A percentile compares a stretch with the other conserved stretches of the same genome.
Conservation (phyloP, 345 rosid species). For the Moringa oleifera region DNA sequence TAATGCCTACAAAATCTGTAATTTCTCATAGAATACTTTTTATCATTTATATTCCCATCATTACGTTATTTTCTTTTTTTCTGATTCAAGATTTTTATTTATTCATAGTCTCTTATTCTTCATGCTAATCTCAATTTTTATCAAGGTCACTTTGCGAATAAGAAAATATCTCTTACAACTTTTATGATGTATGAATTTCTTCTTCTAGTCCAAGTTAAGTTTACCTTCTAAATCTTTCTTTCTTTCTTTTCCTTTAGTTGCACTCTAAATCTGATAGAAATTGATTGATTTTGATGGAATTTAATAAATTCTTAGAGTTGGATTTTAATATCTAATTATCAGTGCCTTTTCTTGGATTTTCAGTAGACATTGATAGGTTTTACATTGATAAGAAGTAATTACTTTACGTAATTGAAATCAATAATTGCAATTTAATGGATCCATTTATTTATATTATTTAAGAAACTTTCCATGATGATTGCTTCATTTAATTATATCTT, state of each 20-base stretch:
- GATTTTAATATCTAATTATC: not conserved
- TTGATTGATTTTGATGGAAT: not conserved
- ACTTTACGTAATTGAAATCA: no score
- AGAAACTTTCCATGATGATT: not conserved
- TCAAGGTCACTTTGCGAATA: no score
- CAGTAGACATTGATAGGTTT: no score
- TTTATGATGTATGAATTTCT: not conserved
- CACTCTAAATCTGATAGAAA: not conserved
- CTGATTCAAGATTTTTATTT: slow-evolving; percentile 18
- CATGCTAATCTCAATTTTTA: not conserved
- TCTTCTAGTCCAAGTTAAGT: not conserved
- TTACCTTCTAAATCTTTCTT: not conserved
- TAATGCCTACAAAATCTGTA: not conserved
- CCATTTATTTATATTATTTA: no score
- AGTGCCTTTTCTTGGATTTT: not conserved
- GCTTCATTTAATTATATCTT: no score
- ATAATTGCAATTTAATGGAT: no score
- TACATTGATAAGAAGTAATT: no score
- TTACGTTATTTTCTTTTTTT: not conserved
- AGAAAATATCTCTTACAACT: not conserved
- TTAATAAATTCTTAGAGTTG: no score
- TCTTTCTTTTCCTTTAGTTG: not conserved
- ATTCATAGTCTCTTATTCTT: not conserved
- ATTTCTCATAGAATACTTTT: not conserved
- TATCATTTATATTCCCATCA: not conserved